These are phyloP conservation scores for Pseudogymnoascus sp. DNA, from an alignment of 2,329 filamentous ascomycete species.

Conservation along the genomic window DNA sequence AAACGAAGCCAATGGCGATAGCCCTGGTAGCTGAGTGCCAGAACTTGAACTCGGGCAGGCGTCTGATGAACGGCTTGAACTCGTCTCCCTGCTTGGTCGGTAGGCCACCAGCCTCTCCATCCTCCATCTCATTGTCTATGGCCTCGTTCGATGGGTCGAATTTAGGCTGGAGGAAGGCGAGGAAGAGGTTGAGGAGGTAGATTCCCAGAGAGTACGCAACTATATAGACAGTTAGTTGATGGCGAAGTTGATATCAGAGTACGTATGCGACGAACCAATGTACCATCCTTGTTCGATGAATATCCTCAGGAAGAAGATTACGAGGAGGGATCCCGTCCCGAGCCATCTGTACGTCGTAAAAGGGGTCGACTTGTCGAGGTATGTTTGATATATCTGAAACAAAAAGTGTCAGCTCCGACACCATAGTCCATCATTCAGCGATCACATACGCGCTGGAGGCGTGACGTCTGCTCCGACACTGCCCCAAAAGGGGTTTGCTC, in stretches of 20 bases:
- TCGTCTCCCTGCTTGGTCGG: conserved; percentile 96
- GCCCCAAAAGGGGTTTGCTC: conserved; percentile 88
- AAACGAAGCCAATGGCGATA: conserved; percentile 71
- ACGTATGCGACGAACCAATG: conserved; percentile 57
- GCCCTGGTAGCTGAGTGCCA: conserved; percentile 94
- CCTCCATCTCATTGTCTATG: conserved; percentile 91
- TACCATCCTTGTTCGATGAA: conserved; percentile 96
- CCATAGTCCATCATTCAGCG: neutral
- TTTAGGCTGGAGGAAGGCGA: conserved; percentile 96
- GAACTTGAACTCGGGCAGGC: conserved; percentile 98
- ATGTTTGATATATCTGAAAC: conserved; percentile 78
- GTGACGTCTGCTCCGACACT: conserved; percentile 76
- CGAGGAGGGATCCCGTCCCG: conserved; percentile 65
- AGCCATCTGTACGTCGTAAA: conserved; percentile 85
- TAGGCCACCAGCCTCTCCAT: conserved; percentile 71
- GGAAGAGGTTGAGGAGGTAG: conserved; percentile 97
- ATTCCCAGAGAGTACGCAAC: conserved; percentile 97
- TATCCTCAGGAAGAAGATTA: conserved; percentile 83
- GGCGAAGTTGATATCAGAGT: conserved; percentile 8
- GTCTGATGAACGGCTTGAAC: conserved; percentile 93
- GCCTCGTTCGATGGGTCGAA: conserved; percentile 93
- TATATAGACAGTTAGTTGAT: conserved; percentile 30
- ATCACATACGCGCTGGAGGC: conserved; percentile 57
- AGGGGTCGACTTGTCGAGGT: conserved; percentile 88
- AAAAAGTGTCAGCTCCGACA: conserved; percentile 17